phyloP scores from a whole-genome alignment of 306 rosid genomes.

The Vachellia collinsii region DNA sequence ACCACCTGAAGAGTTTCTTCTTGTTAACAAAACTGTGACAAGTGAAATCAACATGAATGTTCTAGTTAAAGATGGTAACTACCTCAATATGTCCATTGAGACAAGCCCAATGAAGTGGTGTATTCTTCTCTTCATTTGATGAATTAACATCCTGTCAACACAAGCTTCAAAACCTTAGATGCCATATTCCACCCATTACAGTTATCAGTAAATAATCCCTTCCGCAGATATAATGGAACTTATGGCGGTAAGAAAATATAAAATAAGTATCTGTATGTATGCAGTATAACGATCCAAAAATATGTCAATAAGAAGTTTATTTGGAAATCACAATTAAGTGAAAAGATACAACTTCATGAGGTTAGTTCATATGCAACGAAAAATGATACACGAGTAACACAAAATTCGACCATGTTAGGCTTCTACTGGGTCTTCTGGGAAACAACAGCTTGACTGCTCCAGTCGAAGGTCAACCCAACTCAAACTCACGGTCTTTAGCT shows the following conservation, averaged over 20 bases:
- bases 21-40: conserved; percentile 18
- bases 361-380: too few relatives aligned
- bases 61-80: not conserved
- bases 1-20: conserved; percentile 58
- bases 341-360: not conserved
- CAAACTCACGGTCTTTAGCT: not conserved
- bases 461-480: not conserved
- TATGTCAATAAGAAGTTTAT: not conserved
- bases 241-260: not conserved
- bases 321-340: not conserved
- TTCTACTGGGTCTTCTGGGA: not conserved
- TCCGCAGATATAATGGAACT: not conserved
- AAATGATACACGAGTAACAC: not conserved
- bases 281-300: not conserved
- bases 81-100: conserved; percentile 97
- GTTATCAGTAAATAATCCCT: not conserved
- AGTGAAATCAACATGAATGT: not conserved
- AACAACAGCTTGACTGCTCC: not conserved
- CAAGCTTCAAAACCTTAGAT: conserved; percentile 8
- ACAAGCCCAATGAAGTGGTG: conserved; percentile 97
- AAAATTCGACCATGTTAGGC: not conserved
- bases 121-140: conserved; percentile 74
- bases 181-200: not conserved
- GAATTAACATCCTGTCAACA: conserved; percentile 70
- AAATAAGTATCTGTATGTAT: not conserved